Base-by-base conservation (phyloP, 805 yeast genomes). In the Sugiyamaella floridensis region DNA sequence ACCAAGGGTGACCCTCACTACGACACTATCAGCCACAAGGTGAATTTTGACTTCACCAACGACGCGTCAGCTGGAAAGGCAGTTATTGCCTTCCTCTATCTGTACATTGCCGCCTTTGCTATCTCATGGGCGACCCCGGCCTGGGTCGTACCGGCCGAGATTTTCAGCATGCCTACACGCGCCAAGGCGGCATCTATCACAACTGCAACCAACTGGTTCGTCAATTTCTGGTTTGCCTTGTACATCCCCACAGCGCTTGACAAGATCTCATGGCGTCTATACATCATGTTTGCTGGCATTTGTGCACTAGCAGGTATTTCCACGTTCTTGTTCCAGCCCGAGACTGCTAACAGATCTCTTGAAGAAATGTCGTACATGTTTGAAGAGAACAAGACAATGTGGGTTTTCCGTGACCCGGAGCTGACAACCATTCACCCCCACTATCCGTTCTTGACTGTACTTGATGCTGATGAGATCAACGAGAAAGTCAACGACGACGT, bases 341-440 rank as follows among this genome's bases (percentile, higher is more conserved):
- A 86, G 71, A 87, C 95, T 51, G 82, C 80, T 71, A 93, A 93
- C 56, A 76, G 86, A 63, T 77, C 88, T 40, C 77, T 87, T 66
- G 95, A 87, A 71, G 89, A 86, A 70, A 87, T 87, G 59, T 89
- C 86, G 66, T 82, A 78, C 64, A 73, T 83, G 75, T 76, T 73
- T 62, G 67, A 76, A 34, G 68, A 70, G 46, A 71, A 53, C n/a
- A 49, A 48, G 44, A 53, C 56, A 4, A 53, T 55, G 53, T 53
- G 56, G 58, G 58, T 55, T 11, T 55, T 55, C 40, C 16, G 2
- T 45, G 58, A 55, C 22, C 29, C 32, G 5, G 56, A 55, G 16
- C 47, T 45, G 8, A 45, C 47, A 12, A 37, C 22, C 40, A 18
- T 45, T 26, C 47, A 45, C 26, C 47, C 47, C 15, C 12, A 19